Base-by-base conservation (phyloP, 2,329 filamentous ascomycete genomes). In the Nothophaeocryptopus gaeumannii region DNA sequence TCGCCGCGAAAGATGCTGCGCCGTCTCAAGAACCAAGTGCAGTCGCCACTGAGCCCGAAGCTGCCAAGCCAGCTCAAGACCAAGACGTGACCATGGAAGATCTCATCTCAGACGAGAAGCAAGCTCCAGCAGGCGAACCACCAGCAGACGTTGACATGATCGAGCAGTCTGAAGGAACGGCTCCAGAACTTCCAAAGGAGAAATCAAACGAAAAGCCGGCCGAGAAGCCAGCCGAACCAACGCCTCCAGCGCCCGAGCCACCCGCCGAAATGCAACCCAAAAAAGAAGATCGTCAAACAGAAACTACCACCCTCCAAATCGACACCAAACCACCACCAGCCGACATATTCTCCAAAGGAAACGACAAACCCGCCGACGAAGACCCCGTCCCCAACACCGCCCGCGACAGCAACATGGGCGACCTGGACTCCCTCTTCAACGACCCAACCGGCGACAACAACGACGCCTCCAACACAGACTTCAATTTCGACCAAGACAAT, bases 341-440 rank as follows among this genome's bases (percentile, higher is more conserved):
- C 35, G 49, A 50, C 13, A 43, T 39, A 30, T 33, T 41, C 16
- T 20, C 44, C 8, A 34, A 44, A 29, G 14, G 20, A n/a, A 53
- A 51, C 8, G 48, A 39, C 13, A 52, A 59, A 34, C 20, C 53
- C 9, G 11, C 38, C 3, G 45, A 51, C 33, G 58, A 60, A 11
- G 59, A 62, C n/a, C 57, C 56, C 35, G 47, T 53, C 31, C 63
- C 60, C 9, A 56, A 61, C 49, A 64, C 62, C 12, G 58, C 58
- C 26, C 63, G 61, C 49, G 50, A 47, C 8, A 48, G 50, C 30
- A 32, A 43, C n/a, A 60, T 55, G 29, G 57, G 55, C 14, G 67
- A 69, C 40, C 62, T 69, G 10, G 66, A 70, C 50, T 67, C 63
- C 5, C 61, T 69, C 30, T 68, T 70, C 61, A 63, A 61, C 49